phyloP scores from a whole-genome alignment of 1,284 basidiomycete genomes.

The Trametes polyzona region DNA sequence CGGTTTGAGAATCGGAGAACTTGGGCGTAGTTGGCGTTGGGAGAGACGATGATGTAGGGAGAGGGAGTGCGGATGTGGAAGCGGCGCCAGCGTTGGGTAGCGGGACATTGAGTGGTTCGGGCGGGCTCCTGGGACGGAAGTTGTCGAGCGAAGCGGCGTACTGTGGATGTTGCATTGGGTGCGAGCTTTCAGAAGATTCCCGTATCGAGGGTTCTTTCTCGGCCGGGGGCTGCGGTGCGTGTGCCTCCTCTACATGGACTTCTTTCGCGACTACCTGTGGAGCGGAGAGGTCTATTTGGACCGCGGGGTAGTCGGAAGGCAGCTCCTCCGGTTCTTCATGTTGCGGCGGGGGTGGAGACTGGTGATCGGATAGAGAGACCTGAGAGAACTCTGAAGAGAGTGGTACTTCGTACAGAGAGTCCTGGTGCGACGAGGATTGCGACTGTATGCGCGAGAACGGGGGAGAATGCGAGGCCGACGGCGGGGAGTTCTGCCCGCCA shows the following conservation, averaged over 20 bases:
- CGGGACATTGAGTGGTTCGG: conserved; percentile 21
- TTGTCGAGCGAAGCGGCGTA: conserved; percentile 18
- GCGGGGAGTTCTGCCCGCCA: conserved; percentile 29
- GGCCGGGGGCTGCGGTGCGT: no score
- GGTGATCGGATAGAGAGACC: conserved; percentile 41
- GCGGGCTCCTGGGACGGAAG: conserved; percentile 13
- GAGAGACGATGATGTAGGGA: conserved; percentile 26
- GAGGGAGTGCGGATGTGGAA: conserved; percentile 34
- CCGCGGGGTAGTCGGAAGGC: conserved; percentile 42
- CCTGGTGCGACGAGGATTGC: conserved; percentile 25
- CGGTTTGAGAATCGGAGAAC: conserved; percentile 15
- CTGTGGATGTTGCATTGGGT: conserved; percentile 12
- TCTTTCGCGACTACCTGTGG: conserved; percentile 34
- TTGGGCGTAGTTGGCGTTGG: conserved; percentile 27
- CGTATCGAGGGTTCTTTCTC: conserved; percentile 3
- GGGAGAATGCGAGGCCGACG: conserved; percentile 27
- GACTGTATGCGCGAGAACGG: conserved; percentile 28
- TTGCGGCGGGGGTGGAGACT: conserved; percentile 22
- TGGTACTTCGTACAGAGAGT: conserved; percentile 37
- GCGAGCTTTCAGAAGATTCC: background rate
- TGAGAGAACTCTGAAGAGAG: conserved; percentile 48
- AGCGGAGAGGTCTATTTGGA: conserved; percentile 51
- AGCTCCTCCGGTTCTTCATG: conserved; percentile 20
- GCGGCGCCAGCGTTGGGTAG: conserved; percentile 14
- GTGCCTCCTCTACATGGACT: conserved; percentile 18